Evolutionary conservation across 768 basidiomycete genomes (phyloP), one percentile per base, ranked within the genome.

Genomic region (Termitomyces heimii): DNA sequence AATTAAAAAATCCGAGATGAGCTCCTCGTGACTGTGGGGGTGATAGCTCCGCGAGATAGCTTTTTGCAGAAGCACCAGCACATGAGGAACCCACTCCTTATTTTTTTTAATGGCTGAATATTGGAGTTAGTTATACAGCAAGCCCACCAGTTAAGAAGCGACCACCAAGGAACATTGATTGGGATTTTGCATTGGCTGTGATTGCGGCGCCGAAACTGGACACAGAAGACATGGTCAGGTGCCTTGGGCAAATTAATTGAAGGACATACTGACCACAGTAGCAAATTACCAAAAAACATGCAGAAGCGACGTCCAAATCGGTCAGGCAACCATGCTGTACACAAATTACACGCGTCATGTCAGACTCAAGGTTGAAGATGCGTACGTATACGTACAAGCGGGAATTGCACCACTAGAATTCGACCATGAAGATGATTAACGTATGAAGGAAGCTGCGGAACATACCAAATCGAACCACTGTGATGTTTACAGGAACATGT

Each of bases 1-100:
- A 81, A 62, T 82, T 81, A 47, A 81, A 64, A 53, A 80, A 74
- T 0, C 81, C 81, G 40, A 82, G 69, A 60, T 74, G 81, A 14
- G 78, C 74, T 26, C 80, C 81, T 37, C 81, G 74, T 20, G 71
- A 68, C 37, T 77, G 72, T 14, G 80, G 77, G 2, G 80, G 76
- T 7, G 77, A 73, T 58, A 82, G 72, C 65, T 82, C 81, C 6
- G 77, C 78, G 13, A 82, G 69, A 56, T 76, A 81, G 5, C 79
- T 77, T 63, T 81, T 82, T 2, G 80, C 79, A 9, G 75, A 73
- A 28, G 79, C 72, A 49, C 75, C 75, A 22, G 80, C 79, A 51
- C 75, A 76, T 1, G 73, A 69, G 35, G 73, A 70, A 1, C 78
- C 78, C 34, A 78, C 60, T 40, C 76, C 76, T 61, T 48, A 0